Base-by-base conservation (phyloP, 495 filamentous ascomycete genomes). In the Lasiosphaeria ovina region DNA sequence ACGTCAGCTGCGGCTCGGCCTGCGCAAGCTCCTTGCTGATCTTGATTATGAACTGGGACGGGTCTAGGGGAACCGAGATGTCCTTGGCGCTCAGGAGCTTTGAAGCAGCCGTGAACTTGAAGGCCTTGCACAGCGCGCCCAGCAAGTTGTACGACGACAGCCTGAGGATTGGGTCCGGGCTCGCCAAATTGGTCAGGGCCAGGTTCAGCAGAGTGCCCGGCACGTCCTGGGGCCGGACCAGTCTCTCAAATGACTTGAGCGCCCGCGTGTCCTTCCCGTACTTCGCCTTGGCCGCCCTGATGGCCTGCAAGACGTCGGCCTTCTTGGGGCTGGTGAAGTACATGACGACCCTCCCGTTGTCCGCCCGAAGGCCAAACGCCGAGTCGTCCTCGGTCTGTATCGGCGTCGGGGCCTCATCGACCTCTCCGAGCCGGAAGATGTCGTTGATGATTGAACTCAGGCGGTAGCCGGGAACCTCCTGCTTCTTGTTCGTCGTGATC, bases 271-370 rank as follows among this genome's bases (percentile, higher is more conserved):
- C 85, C 66, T 85, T 87, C 31, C 79, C 78, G 56, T 84, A 77
- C 59, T 85, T 86, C 7, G 77, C 72, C 65, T 87, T 87, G 35
- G 82, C 83, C 34, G 69, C 72, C 40, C 85, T 79, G 40, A 87
- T 81, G 3, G 80, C 81, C 70, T 84, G 82, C 4, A 87, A 72
- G 11, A 87, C 78, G 59, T 87, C 84, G 9, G 72, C 68, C 68
- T 84, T 87, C 70, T 79, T 81, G 3, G 81, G 76, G 56, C 84
- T 86, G 16, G 81, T 83, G 65, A 87, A 88, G 68, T 83, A 87
- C 82, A 87, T 85, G 55, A 84, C 79, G 47, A 85, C 83, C 71
- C 84, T 87, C 62, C 85, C 85, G 62, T 84, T 85, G 59, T 87
- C 85, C 2, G 84, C 85, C 53, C 84, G 76, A 16, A 88, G 73